phyloP scores from a whole-genome alignment of 495 filamentous ascomycete genomes.

The Hyaloscypha hepaticicola region DNA sequence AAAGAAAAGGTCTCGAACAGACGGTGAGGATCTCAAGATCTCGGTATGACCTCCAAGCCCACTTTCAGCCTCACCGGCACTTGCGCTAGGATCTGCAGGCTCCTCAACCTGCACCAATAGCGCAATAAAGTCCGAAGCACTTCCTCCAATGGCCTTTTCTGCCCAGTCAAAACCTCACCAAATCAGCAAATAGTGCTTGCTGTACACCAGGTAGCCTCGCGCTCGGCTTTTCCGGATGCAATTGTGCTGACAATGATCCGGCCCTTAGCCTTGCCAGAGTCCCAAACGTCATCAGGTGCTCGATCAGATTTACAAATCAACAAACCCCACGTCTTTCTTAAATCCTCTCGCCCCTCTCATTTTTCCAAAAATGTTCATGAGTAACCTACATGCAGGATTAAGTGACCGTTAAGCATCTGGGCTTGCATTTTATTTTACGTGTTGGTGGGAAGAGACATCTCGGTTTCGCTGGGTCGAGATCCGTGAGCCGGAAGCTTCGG shows the following conservation, averaged over 20 bases:
- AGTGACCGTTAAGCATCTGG: background rate
- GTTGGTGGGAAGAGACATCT: background rate
- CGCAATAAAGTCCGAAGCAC: background rate
- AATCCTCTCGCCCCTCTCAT: background rate
- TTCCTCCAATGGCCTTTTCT: background rate
- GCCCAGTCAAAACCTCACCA: background rate
- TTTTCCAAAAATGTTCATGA: background rate
- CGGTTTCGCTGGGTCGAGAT: conserved; percentile 1
- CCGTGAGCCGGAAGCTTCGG: background rate
- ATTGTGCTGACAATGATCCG: background rate
- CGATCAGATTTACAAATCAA: background rate
- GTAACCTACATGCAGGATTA: background rate
- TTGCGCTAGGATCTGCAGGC: background rate
- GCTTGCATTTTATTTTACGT: background rate
- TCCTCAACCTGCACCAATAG: background rate
- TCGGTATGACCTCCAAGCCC: background rate
- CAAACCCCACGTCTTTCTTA: background rate
- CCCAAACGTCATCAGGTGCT: conserved; percentile 1
- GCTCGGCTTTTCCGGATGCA: conserved; percentile 6
- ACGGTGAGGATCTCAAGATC: too few species aligned
- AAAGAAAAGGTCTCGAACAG: background rate
- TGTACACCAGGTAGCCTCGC: conserved; percentile 11
- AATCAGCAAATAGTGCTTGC: background rate
- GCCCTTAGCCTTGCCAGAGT: background rate
- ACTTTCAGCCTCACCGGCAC: background rate